Evolutionary conservation across 2,329 filamentous ascomycete genomes (phyloP).

Genomic region (Arachnomyces sp.): DNA sequence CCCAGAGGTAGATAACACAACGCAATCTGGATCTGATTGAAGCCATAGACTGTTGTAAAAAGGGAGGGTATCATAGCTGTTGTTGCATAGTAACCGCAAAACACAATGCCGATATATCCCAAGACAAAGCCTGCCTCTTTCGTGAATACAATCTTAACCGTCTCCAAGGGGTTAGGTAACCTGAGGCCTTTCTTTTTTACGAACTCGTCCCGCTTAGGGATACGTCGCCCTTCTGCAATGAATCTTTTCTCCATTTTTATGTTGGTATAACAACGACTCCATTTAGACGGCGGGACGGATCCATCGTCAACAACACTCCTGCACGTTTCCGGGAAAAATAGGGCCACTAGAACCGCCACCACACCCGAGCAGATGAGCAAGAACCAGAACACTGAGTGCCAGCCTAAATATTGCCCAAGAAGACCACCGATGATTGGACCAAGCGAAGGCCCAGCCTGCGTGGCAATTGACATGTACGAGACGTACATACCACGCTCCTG

Average conservation of each 20-base stretch:
- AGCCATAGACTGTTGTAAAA: constrained; percentile 39
- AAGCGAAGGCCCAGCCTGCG: constrained; percentile 45
- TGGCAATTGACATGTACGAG: constrained; percentile 63
- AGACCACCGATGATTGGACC: constrained; percentile 58
- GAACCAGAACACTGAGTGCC: constrained; percentile 66
- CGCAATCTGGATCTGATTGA: constrained; percentile 41
- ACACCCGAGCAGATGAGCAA: constrained; percentile 45
- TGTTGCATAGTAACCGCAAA: constrained; percentile 43
- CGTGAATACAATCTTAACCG: constrained; percentile 29
- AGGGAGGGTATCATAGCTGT: constrained; percentile 40
- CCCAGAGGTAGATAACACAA: constrained; percentile 27
- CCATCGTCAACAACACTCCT: constrained; percentile 33
- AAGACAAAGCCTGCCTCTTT: constrained; percentile 31
- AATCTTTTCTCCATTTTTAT: constrained; percentile 11
- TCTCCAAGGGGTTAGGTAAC: constrained; percentile 34
- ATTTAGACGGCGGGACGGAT: constrained; percentile 19
- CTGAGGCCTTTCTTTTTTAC: constrained; percentile 10
- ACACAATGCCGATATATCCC: constrained; percentile 35
- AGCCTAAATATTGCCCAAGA: constrained; percentile 56
- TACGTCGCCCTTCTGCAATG: constrained; percentile 7
- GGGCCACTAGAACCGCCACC: constrained; percentile 48
- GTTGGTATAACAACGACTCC: constrained; percentile 17
- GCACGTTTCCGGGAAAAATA: constrained; percentile 49
- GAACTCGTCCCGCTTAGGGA: constrained; percentile 17
- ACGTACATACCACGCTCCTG: constrained; percentile 52